These are phyloP conservation scores for Hypoxylon sp. DNA, from an alignment of 2,329 filamentous ascomycete species.

Conservation along the genomic window DNA sequence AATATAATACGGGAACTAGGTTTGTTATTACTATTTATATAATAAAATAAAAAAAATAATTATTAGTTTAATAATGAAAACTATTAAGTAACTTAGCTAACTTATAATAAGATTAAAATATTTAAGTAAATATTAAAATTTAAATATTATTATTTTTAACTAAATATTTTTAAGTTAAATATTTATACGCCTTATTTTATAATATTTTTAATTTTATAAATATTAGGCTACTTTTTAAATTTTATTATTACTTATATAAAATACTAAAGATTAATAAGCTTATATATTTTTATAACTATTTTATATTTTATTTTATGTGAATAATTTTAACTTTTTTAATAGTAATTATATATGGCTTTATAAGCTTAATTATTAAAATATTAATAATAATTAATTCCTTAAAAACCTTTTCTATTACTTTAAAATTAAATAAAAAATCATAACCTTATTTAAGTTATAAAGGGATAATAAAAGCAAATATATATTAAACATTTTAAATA, in stretches of 20 bases:
- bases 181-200: neutral
- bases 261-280: neutral
- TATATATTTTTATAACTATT: conserved; percentile 6
- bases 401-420: neutral
- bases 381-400: neutral
- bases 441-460: neutral
- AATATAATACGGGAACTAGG: too few species aligned
- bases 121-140: neutral
- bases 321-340: neutral
- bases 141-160: neutral
- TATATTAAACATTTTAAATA: neutral
- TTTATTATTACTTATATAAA: neutral
- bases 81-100: neutral
- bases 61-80: too few species aligned
- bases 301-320: neutral
- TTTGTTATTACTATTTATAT: neutral
- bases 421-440: neutral
- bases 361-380: neutral
- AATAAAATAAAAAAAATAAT: too few species aligned
- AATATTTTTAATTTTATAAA: neutral
- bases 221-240: neutral
- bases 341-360: neutral
- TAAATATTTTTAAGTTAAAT: neutral
- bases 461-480: conserved; percentile 2
- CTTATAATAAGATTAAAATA: too few species aligned